Conservation (phyloP, 768 basidiomycete species). For the Russula abietina region DNA sequence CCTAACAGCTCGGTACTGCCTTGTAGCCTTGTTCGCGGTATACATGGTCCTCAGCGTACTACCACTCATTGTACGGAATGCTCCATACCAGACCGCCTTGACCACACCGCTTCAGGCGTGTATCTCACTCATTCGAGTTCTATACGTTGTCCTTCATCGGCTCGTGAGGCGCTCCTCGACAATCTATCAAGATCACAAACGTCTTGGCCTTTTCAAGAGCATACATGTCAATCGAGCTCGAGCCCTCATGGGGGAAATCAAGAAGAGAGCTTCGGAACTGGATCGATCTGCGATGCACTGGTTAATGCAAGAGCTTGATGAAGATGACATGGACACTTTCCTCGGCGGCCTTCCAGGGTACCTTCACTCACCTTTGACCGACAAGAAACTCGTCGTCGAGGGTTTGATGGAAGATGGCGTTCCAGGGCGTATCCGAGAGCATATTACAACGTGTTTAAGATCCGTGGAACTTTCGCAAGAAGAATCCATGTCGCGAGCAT, state of each 20-base stretch:
- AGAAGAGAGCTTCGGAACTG: neutral
- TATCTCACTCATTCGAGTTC: neutral
- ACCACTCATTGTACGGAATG: slow-evolving; percentile 3
- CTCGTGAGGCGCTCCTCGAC: neutral
- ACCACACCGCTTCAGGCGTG: neutral
- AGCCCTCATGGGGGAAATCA: too few species aligned
- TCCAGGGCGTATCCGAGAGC: neutral
- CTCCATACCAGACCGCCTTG: slow-evolving; percentile 14
- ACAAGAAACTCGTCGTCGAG: neutral
- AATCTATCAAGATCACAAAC: neutral
- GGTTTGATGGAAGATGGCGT: neutral
- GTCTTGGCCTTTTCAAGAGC: neutral
- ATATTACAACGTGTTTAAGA: neutral
- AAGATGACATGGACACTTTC: slow-evolving; percentile 1
- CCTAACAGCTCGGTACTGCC: neutral
- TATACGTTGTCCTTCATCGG: neutral
- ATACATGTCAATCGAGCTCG: too few species aligned
- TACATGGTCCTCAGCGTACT: slow-evolving; percentile 5
- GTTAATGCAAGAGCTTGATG: neutral
- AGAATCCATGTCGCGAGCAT: neutral
- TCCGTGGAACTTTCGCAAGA: slow-evolving; percentile 4
- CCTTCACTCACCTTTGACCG: neutral
- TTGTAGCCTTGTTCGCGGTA: neutral
- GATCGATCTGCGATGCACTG: slow-evolving; percentile 8
- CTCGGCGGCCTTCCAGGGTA: slow-evolving; percentile 6